These are phyloP conservation scores for Eucalyptus grandis DNA, from an alignment of 345 rosid species.

Conservation along the genomic window DNA sequence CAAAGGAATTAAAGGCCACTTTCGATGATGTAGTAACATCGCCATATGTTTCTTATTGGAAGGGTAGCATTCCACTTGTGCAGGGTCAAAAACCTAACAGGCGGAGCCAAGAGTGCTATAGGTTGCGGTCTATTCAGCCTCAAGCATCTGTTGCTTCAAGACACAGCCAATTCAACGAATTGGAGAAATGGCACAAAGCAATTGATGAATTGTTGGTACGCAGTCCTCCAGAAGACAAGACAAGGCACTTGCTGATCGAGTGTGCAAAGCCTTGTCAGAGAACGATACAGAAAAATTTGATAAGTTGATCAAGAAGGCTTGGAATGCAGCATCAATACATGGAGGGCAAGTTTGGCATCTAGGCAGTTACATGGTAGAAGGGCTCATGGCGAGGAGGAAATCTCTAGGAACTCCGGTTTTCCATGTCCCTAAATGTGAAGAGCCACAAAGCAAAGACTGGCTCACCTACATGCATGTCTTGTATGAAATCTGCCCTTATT, in stretches of 20 bases:
- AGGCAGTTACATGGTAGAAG: slow-evolving; percentile 66
- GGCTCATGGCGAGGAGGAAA: slow-evolving; percentile 51
- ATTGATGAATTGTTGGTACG: slow-evolving; percentile 2
- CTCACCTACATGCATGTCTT: slow-evolving; percentile 50
- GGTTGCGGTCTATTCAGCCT: slow-evolving; percentile 13
- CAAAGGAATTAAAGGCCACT: slow-evolving; percentile 36
- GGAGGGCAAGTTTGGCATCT: slow-evolving; percentile 63
- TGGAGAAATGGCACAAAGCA: slow-evolving; percentile 19
- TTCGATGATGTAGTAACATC: slow-evolving; percentile 15
- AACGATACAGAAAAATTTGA: slow-evolving; percentile 28
- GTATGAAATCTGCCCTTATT: slow-evolving; percentile 65
- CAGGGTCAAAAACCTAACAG: slow-evolving; percentile 5
- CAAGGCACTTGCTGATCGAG: slow-evolving; percentile 42
- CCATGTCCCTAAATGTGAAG: slow-evolving; percentile 33
- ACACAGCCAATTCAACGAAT: slow-evolving; percentile 4
- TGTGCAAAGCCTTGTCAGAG: slow-evolving; percentile 48
- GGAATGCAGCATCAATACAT: slow-evolving; percentile 28
- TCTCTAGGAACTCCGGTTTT: slow-evolving; percentile 34
- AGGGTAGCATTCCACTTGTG: slow-evolving; percentile 7
- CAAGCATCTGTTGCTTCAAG: slow-evolving; percentile 1
- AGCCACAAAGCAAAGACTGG: slow-evolving; percentile 55
- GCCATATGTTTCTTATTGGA: slow-evolving; percentile 1
- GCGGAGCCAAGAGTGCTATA: slow-evolving; percentile 12
- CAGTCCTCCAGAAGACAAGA: slow-evolving; percentile 11
- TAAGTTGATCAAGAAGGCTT: slow-evolving; percentile 25